Conservation (phyloP, 768 basidiomycete genomes). For the Lactarius vividus region DNA sequence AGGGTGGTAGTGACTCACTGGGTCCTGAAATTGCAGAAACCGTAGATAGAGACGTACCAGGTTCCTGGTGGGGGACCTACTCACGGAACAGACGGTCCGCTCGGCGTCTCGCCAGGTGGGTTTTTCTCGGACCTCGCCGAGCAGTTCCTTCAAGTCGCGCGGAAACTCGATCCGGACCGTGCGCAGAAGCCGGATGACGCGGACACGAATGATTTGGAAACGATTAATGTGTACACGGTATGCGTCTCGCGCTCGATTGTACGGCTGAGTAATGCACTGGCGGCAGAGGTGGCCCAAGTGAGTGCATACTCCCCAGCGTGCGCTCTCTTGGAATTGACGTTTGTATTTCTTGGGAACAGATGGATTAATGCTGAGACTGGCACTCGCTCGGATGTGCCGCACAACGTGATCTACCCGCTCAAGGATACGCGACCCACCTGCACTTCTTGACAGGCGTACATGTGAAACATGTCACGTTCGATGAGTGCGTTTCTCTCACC, state of each 20-base stretch:
- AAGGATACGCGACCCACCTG: constrained; percentile 34
- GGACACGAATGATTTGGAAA: too few species aligned
- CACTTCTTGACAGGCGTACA: constrained; percentile 34
- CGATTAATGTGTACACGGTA: constrained; percentile 8
- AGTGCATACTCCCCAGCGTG: not conserved
- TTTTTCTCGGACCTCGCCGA: too few species aligned
- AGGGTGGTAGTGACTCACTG: too few species aligned
- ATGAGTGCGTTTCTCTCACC: constrained; percentile 32
- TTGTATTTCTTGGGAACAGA: constrained; percentile 35
- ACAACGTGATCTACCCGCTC: constrained; percentile 39
- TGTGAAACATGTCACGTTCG: constrained; percentile 38
- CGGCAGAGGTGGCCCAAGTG: constrained; percentile 35
- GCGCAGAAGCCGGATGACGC: too few species aligned
- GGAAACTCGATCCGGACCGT: too few species aligned
- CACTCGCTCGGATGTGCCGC: constrained; percentile 52
- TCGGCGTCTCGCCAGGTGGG: too few species aligned
- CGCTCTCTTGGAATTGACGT: not conserved
- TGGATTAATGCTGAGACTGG: constrained; percentile 52
- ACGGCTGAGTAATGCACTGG: constrained; percentile 18
- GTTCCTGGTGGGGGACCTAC: too few species aligned
- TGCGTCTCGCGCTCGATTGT: not conserved
- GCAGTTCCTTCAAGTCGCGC: too few species aligned
- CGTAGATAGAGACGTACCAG: too few species aligned
- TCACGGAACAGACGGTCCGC: too few species aligned
- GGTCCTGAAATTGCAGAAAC: too few species aligned